Percentiles rank a stretch among this genome's conserved stretches.
Evolutionary conservation across 805 yeast genomes (phyloP).

Genomic region (Wickerhamiella sergipiensis): DNA sequence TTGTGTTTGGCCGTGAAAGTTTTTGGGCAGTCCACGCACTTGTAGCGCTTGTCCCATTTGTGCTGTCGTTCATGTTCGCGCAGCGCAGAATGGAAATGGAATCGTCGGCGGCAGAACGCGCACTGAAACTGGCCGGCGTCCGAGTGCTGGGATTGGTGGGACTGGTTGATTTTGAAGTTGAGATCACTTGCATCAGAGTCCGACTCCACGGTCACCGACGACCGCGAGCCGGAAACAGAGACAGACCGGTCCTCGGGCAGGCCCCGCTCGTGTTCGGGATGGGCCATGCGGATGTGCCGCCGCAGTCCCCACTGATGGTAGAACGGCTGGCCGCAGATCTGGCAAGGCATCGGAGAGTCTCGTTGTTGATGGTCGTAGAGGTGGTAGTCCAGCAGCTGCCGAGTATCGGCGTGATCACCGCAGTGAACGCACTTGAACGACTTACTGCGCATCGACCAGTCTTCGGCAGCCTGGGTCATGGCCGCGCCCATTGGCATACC

Average conservation of each 20-base stretch:
- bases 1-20: neutral
- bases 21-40: neutral
- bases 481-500: neutral
- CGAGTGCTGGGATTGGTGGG: neutral
- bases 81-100: neutral
- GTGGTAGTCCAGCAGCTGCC: neutral
- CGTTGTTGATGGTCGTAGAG: neutral
- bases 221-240: neutral
- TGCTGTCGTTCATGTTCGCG: neutral
- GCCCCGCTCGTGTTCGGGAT: neutral
- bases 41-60: slow-evolving; percentile 1
- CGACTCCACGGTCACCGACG: neutral
- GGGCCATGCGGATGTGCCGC: neutral
- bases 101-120: neutral
- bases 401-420: neutral
- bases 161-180: neutral
- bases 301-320: neutral
- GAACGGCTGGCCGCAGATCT: neutral
- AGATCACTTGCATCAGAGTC: neutral
- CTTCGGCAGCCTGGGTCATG: neutral
- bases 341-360: neutral
- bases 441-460: neutral
- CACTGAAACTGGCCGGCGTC: neutral
- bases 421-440: neutral
- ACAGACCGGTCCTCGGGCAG: neutral